These are phyloP conservation scores for Coniochaeta sp. DNA, from an alignment of 2,329 filamentous ascomycete genomes.

Conservation along the genomic window DNA sequence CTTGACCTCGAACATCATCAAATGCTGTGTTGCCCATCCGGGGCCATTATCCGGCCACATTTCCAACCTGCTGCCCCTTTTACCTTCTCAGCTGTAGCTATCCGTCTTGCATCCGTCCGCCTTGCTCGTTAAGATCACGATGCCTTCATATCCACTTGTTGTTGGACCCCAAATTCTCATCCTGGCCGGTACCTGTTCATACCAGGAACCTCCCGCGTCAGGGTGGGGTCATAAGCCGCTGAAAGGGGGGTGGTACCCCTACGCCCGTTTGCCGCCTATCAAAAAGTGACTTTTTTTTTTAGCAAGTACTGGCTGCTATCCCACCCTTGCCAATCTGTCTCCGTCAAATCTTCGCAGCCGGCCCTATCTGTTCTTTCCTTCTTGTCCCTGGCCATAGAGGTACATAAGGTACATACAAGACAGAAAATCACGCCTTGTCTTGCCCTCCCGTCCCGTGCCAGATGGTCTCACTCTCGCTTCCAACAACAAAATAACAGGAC, in stretches of 20 bases:
- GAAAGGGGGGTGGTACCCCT: neutral
- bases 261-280: constrained; percentile 1
- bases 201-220: constrained; percentile 2
- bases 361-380: neutral
- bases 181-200: neutral
- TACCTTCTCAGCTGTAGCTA: neutral
- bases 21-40: too few relatives aligned
- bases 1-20: too few relatives aligned
- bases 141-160: neutral
- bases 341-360: neutral
- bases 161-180: neutral
- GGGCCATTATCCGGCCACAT: too few relatives aligned
- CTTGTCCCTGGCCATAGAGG: neutral
- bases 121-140: too few relatives aligned
- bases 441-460: too few relatives aligned
- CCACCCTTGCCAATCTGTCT: constrained; percentile 1
- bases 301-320: too few relatives aligned
- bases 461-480: neutral
- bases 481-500: too few relatives aligned
- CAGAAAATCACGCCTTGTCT: neutral
- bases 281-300: too few relatives aligned
- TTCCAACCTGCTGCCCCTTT: too few relatives aligned
- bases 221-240: neutral
- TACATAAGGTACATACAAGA: too few relatives aligned
- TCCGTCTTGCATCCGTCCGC: neutral